Percentiles rank a stretch among this genome's conserved stretches.
Evolutionary conservation across 108 stramenopile genomes (phyloP).

Genomic region (Cyclotella choctawhatcheeana): DNA sequence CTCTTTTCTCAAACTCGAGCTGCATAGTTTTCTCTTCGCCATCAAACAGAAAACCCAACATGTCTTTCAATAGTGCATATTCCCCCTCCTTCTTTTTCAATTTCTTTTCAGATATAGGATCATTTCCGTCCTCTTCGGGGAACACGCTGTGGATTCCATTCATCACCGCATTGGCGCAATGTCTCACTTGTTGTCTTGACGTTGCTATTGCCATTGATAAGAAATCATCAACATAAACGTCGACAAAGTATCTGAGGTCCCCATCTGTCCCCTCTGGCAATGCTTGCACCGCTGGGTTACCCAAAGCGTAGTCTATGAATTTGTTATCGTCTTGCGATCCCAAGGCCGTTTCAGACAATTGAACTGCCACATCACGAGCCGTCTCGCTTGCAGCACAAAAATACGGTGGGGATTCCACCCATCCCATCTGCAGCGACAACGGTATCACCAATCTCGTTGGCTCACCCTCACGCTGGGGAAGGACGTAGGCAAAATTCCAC

Average conservation of each 20-base stretch:
- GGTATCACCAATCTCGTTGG: background rate
- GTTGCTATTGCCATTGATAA: background rate
- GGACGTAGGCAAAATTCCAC: conserved; percentile 8
- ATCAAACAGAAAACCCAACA: background rate
- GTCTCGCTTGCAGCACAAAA: conserved; percentile 5
- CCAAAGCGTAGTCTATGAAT: background rate
- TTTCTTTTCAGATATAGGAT: background rate
- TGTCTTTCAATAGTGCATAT: background rate
- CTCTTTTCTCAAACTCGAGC: background rate
- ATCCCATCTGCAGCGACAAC: background rate
- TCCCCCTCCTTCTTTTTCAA: background rate
- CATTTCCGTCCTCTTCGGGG: background rate
- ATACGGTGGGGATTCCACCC: conserved; percentile 1
- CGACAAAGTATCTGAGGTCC: background rate
- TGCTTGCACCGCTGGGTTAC: background rate
- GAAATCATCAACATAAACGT: conserved; percentile 5
- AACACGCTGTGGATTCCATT: background rate
- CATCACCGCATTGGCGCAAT: background rate
- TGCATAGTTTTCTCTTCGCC: background rate
- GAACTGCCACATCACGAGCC: background rate
- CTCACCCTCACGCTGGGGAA: background rate
- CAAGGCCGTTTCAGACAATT: background rate
- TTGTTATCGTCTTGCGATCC: background rate
- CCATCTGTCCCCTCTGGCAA: background rate
- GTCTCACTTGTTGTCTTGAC: background rate